A percentile compares a stretch with the other conserved stretches of the same genome.
These are phyloP conservation scores for Saussurea involucrata DNA, from an alignment of 129 eudicot species.

Conservation along the genomic window DNA sequence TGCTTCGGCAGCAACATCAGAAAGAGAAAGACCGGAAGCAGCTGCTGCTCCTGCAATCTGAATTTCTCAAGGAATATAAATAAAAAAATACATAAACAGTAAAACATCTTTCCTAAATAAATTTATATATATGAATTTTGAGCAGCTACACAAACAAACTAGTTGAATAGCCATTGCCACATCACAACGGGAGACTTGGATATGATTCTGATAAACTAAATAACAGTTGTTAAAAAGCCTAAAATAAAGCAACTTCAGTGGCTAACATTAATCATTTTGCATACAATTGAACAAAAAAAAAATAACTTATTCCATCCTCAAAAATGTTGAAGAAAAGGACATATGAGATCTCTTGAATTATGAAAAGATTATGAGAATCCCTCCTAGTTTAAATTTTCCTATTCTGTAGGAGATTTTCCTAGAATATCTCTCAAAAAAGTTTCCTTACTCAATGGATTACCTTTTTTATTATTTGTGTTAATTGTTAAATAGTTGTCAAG, in stretches of 20 bases:
- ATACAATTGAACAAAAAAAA: not conserved
- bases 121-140: not conserved
- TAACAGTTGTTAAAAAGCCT: not conserved
- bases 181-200: not conserved
- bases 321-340: not conserved
- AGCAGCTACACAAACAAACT: not conserved
- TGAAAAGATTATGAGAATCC: not conserved
- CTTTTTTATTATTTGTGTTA: not conserved
- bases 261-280: not conserved
- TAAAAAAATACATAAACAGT: not conserved
- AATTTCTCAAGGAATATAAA: constrained; percentile 10
- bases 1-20: constrained; percentile 92
- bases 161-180: not conserved
- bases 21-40: constrained; percentile 74
- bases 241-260: not conserved
- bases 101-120: not conserved
- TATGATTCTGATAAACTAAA: not conserved
- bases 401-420: not conserved
- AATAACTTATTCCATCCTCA: not conserved
- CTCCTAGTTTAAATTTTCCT: not conserved
- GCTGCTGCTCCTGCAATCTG: constrained; percentile 99
- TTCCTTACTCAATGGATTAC: not conserved
- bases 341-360: not conserved
- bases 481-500: not conserved
- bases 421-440: not conserved